A percentile compares a stretch with the other conserved stretches of the same genome.
Evolutionary conservation across 2,329 filamentous ascomycete genomes (phyloP).

Genomic region (Ophiostoma australiae): DNA sequence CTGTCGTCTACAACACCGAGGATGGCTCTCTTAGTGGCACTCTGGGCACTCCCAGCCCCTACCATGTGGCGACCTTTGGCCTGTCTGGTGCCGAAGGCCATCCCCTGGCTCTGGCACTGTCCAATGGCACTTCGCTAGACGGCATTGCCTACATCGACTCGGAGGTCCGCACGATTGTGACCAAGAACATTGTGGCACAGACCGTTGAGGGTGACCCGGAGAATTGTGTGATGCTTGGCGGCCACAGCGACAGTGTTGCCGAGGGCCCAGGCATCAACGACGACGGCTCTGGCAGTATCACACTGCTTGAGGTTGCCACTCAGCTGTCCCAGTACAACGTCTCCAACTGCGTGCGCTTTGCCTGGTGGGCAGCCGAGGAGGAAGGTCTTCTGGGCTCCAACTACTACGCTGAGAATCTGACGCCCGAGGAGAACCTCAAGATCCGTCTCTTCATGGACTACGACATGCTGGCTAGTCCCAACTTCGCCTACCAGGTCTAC

Average conservation of each 20-base stretch:
- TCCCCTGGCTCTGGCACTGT: slow-evolving; percentile 51
- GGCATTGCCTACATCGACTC: slow-evolving; percentile 57
- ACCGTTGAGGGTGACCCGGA: slow-evolving; percentile 54
- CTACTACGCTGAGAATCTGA: slow-evolving; percentile 54
- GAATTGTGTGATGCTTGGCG: slow-evolving; percentile 62
- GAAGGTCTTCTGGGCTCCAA: slow-evolving; percentile 60
- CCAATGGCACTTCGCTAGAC: slow-evolving; percentile 46
- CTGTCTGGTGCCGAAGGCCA: slow-evolving; percentile 56
- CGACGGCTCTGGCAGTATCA: slow-evolving; percentile 63
- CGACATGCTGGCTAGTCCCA: slow-evolving; percentile 64
- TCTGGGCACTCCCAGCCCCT: slow-evolving; percentile 54
- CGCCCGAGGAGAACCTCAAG: slow-evolving; percentile 54
- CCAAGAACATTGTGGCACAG: slow-evolving; percentile 59
- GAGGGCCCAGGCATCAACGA: slow-evolving; percentile 73
- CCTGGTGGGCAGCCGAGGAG: slow-evolving; percentile 65
- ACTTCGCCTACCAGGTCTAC: slow-evolving; percentile 65
- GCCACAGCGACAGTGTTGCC: slow-evolving; percentile 58
- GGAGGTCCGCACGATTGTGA: slow-evolving; percentile 49
- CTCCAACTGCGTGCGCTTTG: slow-evolving; percentile 62
- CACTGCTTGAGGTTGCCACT: slow-evolving; percentile 58
- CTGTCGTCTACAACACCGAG: slow-evolving; percentile 70
- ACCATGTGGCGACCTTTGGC: slow-evolving; percentile 65
- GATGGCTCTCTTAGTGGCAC: slow-evolving; percentile 61
- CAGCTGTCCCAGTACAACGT: slow-evolving; percentile 54
- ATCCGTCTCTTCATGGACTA: slow-evolving; percentile 66